Conservation (phyloP, 2,329 filamentous ascomycete species). For the Penicillium sp. region DNA sequence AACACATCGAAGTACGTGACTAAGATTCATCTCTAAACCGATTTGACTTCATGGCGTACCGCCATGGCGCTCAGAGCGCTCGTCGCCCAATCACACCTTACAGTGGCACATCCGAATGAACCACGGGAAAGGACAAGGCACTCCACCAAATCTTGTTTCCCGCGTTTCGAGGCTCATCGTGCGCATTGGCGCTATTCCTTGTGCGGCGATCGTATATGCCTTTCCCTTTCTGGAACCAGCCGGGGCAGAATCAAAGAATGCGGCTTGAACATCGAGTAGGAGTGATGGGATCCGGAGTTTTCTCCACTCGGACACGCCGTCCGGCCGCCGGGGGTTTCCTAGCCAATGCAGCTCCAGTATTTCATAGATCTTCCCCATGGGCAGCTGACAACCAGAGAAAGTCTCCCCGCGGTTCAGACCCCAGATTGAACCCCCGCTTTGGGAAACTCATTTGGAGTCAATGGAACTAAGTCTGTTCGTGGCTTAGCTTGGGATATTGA, state of each 20-base stretch:
- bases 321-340: background rate
- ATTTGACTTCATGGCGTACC: background rate
- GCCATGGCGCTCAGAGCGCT: background rate
- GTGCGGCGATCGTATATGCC: background rate
- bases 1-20: background rate
- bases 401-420: conserved; percentile 5
- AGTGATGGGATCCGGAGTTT: background rate
- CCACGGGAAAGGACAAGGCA: background rate
- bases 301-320: background rate
- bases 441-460: conserved; percentile 11
- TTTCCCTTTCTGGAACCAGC: background rate
- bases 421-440: conserved; percentile 9
- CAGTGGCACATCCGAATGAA: background rate
- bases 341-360: background rate
- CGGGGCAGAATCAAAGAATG: background rate
- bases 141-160: no score
- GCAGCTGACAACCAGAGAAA: background rate
- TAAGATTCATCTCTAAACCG: background rate
- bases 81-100: background rate
- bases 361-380: conserved; percentile 8
- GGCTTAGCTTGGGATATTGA: background rate
- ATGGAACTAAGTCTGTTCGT: background rate
- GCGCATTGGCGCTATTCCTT: background rate
- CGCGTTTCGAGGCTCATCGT: background rate
- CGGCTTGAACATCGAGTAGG: background rate